Evolutionary conservation across 1,284 basidiomycete genomes (phyloP).

Genomic region (Mycocalia duriaeana): DNA sequence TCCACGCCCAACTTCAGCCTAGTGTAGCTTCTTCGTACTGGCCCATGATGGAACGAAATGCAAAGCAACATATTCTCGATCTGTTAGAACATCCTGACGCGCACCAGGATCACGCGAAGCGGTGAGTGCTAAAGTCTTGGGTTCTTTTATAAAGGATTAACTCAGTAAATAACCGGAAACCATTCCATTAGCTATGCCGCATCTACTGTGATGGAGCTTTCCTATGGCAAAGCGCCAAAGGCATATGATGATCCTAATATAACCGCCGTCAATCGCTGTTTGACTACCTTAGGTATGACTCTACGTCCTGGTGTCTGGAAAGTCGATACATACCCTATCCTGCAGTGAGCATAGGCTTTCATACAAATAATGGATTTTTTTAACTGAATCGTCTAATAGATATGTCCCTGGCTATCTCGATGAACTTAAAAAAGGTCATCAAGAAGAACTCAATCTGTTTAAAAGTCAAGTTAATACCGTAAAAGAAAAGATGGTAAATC

Average conservation of each 20-base stretch:
- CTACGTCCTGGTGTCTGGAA: slow-evolving; percentile 54
- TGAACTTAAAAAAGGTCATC: slow-evolving; percentile 45
- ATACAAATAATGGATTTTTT: too few relatives aligned
- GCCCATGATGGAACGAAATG: slow-evolving; percentile 36
- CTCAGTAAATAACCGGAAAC: too few relatives aligned
- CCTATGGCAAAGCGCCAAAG: slow-evolving; percentile 57
- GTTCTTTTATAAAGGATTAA: not conserved
- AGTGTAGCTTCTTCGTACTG: slow-evolving; percentile 38
- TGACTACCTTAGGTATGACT: slow-evolving; percentile 42
- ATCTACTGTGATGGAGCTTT: slow-evolving; percentile 57
- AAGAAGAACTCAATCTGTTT: slow-evolving; percentile 55
- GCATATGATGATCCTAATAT: slow-evolving; percentile 56
- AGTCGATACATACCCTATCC: slow-evolving; percentile 53
- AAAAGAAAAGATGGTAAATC: slow-evolving; percentile 37
- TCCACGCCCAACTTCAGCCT: slow-evolving; percentile 45
- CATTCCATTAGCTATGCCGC: slow-evolving; percentile 52
- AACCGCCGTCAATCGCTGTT: slow-evolving; percentile 41
- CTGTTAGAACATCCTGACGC: slow-evolving; percentile 38
- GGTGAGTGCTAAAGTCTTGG: slow-evolving; percentile 17
- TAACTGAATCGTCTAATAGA: slow-evolving; percentile 13
- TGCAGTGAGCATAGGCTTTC: slow-evolving; percentile 30
- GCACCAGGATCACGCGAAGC: slow-evolving; percentile 44
- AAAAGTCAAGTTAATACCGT: slow-evolving; percentile 42
- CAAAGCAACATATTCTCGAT: slow-evolving; percentile 42
- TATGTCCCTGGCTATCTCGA: slow-evolving; percentile 56